These are phyloP conservation scores for Eremomyces bilateralis DNA, from an alignment of 495 filamentous ascomycete species.

Conservation along the genomic window DNA sequence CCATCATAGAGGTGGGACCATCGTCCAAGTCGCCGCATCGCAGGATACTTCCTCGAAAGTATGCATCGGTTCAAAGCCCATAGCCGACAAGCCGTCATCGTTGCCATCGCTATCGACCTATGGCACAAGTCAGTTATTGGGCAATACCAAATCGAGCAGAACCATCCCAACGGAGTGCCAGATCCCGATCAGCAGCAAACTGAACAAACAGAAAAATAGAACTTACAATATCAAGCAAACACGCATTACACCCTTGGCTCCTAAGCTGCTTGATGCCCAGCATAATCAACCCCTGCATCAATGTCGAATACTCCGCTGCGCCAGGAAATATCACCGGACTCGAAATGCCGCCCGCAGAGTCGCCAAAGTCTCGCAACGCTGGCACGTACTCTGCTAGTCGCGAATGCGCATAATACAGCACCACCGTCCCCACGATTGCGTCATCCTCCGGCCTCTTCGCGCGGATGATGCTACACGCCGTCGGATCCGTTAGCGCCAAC, in stretches of 20 bases:
- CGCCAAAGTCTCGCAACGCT: conserved; percentile 30
- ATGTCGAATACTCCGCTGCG: conserved; percentile 41
- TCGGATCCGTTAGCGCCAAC: conserved; percentile 48
- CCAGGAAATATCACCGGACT: conserved; percentile 55
- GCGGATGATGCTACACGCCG: conserved; percentile 59
- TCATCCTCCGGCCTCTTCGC: conserved; percentile 50
- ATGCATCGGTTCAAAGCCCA: conserved; percentile 58
- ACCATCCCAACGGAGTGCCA: too few species aligned
- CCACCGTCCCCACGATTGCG: conserved; percentile 55
- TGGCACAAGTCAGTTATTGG: conserved; percentile 11
- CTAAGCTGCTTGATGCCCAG: conserved; percentile 70
- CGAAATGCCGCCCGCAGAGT: conserved; percentile 49
- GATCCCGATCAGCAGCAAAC: too few species aligned
- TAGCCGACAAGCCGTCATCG: conserved; percentile 44
- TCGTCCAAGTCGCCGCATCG: conserved; percentile 45
- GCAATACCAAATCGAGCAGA: conserved; percentile 2
- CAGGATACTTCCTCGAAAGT: conserved; percentile 64
- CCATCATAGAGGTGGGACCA: conserved; percentile 33
- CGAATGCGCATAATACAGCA: conserved; percentile 53
- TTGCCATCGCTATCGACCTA: conserved; percentile 52
- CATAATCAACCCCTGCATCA: conserved; percentile 63
- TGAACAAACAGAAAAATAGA: too few species aligned
- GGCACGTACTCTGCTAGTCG: conserved; percentile 48
- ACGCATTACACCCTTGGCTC: conserved; percentile 43
- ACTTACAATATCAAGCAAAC: conserved; percentile 58